A percentile compares a stretch with the other conserved stretches of the same genome.
phyloP scores from a whole-genome alignment of 805 yeast genomes.

The Starmerella apicola region DNA sequence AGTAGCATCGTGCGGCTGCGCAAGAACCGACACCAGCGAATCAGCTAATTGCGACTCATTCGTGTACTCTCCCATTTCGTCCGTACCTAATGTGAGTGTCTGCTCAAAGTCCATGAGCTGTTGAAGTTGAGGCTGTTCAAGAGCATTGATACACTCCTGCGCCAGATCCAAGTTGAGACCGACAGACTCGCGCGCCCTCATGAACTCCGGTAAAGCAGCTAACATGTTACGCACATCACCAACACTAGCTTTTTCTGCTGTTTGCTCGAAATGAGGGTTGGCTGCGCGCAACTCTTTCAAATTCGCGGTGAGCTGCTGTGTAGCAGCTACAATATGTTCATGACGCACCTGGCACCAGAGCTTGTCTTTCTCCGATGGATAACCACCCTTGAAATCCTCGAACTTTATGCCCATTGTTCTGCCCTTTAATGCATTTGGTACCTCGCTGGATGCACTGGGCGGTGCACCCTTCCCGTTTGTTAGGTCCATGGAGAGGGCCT shows the following conservation, averaged over 20 bases:
- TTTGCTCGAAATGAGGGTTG: constrained; percentile 64
- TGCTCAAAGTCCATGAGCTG: constrained; percentile 81
- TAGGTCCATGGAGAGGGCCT: constrained; percentile 81
- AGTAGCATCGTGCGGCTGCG: constrained; percentile 20
- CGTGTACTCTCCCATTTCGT: constrained; percentile 41
- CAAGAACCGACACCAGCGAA: constrained; percentile 43
- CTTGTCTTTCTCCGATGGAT: constrained; percentile 47
- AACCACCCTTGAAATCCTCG: constrained; percentile 31
- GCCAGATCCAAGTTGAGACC: constrained; percentile 30
- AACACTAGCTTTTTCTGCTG: constrained; percentile 49
- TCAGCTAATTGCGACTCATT: constrained; percentile 26
- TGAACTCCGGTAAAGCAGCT: constrained; percentile 29
- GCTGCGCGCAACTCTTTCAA: constrained; percentile 55
- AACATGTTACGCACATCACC: constrained; percentile 65
- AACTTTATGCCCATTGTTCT: constrained; percentile 3
- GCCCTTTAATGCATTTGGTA: constrained; percentile 13
- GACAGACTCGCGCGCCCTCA: constrained; percentile 28
- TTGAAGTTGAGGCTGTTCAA: constrained; percentile 46
- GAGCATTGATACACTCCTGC: constrained; percentile 51
- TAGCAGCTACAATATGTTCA: constrained; percentile 61
- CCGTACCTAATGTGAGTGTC: constrained; percentile 58
- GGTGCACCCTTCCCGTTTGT: constrained; percentile 20
- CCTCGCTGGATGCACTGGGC: not conserved
- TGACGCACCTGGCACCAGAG: constrained; percentile 65
- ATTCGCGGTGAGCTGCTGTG: constrained; percentile 45